These are phyloP conservation scores for Geosmithia flava DNA, from an alignment of 2,329 filamentous ascomycete species.

Conservation along the genomic window DNA sequence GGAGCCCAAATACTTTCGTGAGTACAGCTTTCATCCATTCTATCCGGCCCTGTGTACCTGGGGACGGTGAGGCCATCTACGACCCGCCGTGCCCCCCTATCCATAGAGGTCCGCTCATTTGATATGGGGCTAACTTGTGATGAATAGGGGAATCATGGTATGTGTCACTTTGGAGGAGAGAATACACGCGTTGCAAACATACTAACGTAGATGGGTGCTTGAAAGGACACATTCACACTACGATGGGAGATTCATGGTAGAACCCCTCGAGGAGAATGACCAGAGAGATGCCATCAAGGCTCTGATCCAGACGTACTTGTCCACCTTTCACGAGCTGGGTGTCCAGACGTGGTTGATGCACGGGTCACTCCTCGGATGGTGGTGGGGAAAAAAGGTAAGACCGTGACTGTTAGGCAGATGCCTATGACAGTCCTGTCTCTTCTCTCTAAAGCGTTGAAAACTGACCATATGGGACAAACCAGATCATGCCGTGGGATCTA, in stretches of 20 bases:
- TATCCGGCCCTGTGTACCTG: too few species aligned
- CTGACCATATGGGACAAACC: background rate
- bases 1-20: constrained; percentile 12
- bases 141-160: background rate
- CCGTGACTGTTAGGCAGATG: background rate
- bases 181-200: background rate
- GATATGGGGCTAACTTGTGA: background rate
- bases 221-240: constrained; percentile 14
- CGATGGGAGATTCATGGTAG: constrained; percentile 24
- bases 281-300: constrained; percentile 49
- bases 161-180: background rate
- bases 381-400: constrained; percentile 55
- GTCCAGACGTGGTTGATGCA: constrained; percentile 77
- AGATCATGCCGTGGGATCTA: constrained; percentile 67
- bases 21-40: constrained; percentile 1
- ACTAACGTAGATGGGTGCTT: constrained; percentile 3
- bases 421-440: background rate
- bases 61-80: too few species aligned
- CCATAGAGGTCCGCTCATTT: background rate
- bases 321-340: constrained; percentile 51
- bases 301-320: constrained; percentile 61
- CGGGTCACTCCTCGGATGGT: constrained; percentile 76
- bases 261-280: constrained; percentile 35
- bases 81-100: background rate
- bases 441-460: background rate